Base-by-base conservation (phyloP, 2,329 filamentous ascomycete genomes). In the Colletotrichum chlorophyti region DNA sequence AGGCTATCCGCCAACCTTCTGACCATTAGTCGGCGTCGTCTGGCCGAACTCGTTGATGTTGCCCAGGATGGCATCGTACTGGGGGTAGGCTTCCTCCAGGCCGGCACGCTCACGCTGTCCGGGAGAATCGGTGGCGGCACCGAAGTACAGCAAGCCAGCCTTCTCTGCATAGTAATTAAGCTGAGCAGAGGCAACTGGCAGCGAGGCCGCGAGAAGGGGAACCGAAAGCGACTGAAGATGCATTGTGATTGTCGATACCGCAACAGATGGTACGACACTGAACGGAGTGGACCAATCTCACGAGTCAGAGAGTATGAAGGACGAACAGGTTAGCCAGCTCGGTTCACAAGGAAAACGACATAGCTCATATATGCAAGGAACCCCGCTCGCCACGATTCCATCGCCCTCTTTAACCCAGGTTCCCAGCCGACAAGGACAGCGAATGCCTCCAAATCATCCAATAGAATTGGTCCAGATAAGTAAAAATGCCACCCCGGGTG, bases 21-120 rank as follows among this genome's bases (percentile, higher is more conserved):
- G 81, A 9, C 80, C 79, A 65, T 88, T 88, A 47, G 80, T 82
- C 0, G 85, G 83, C 0, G 85, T 88, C 15, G 85, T 79, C 65
- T 86, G 81, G 26, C 84, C 85, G 65, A 88, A 89, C 64, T 87
- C 83, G 29, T 75, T 71, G 11, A 67, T 75, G 66, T 85, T 75
- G 54, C 75, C 77, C 37, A 87, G 72, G 62, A 86, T 82, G 7
- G 72, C 69, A 34, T 82, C 73, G 67, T 89, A 89, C 49, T 78
- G 69, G 4, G 73, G 68, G 67, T 88, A 84, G 9, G 75, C 71
- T 19, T 80, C 70, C 61, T 83, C 78, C 7, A 69, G 68, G 15
- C 85, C 83, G 4, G 67, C 70, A 23, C 74, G 71, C 65, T 77
- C 74, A 26, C 74, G 72, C 61, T 72, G 66, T 6, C 69, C 70